Conservation (phyloP, 371 early-diverging fungal species). For the Rhizopus stolonifer region DNA sequence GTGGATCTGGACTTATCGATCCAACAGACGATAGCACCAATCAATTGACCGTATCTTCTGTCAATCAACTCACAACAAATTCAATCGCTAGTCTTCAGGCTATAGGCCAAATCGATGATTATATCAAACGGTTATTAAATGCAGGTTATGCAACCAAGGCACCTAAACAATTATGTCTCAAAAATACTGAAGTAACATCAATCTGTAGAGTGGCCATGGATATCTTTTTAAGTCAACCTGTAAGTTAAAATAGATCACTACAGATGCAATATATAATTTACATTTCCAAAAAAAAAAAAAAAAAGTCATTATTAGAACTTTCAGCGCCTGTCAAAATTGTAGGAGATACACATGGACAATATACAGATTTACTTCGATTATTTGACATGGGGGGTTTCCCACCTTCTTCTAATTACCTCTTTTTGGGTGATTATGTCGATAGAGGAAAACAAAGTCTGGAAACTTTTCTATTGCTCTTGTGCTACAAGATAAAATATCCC, state of each 20-base stretch:
- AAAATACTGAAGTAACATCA: constrained; percentile 83
- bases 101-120: constrained; percentile 69
- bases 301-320: constrained; percentile 83
- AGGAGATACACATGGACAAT: constrained; percentile 97
- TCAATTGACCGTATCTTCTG: constrained; percentile 44
- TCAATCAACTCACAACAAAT: constrained; percentile 46
- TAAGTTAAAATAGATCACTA: too few relatives aligned
- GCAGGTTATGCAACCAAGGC: constrained; percentile 75
- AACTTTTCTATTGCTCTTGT: constrained; percentile 90
- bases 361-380: constrained; percentile 82
- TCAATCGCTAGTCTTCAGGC: constrained; percentile 33
- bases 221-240: constrained; percentile 89
- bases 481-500: constrained; percentile 97
- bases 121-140: constrained; percentile 77
- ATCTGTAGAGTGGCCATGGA: constrained; percentile 89
- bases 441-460: constrained; percentile 97
- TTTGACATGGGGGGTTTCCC: constrained; percentile 95
- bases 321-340: constrained; percentile 95
- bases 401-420: constrained; percentile 88
- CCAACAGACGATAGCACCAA: constrained; percentile 21
- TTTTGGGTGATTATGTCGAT: constrained; percentile 99
- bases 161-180: constrained; percentile 72
- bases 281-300: not conserved
- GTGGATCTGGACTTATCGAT: not conserved
- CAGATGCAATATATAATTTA: not conserved